Percentiles rank a stretch among this genome's conserved stretches.
phyloP scores from a whole-genome alignment of 2,329 filamentous ascomycete genomes.

The Aureobasidium musti region DNA sequence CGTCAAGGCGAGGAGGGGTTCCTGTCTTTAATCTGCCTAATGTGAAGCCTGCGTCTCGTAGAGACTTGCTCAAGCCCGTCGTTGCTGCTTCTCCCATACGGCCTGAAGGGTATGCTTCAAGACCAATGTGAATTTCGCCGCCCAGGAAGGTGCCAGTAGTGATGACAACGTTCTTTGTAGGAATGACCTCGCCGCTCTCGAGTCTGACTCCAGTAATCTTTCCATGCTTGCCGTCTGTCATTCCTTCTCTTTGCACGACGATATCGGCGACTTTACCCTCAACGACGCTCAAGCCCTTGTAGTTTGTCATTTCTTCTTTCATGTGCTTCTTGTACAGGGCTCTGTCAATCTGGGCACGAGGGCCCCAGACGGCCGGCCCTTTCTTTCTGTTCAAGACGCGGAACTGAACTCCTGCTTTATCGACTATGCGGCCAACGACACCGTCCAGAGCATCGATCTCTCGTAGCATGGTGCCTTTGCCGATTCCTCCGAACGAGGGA shows the following conservation, averaged over 20 bases:
- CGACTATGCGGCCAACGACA: conserved; percentile 81
- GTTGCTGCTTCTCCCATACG: conserved; percentile 94
- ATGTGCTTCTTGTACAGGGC: conserved; percentile 86
- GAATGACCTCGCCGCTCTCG: conserved; percentile 82
- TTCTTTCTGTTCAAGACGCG: conserved; percentile 84
- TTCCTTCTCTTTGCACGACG: conserved; percentile 63
- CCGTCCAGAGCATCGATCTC: conserved; percentile 96
- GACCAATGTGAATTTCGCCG: conserved; percentile 90
- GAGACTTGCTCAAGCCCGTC: conserved; percentile 85
- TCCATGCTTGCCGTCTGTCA: conserved; percentile 57
- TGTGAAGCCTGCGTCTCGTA: conserved; percentile 83
- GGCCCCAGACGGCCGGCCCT: conserved; percentile 95
- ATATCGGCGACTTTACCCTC: conserved; percentile 92
- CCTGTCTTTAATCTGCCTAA: conserved; percentile 93
- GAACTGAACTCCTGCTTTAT: conserved; percentile 95
- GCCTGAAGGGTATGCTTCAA: conserved; percentile 81
- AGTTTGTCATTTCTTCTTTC: conserved; percentile 77
- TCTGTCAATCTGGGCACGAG: conserved; percentile 92
- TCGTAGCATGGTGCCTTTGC: conserved; percentile 92
- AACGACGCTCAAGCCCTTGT: conserved; percentile 76
- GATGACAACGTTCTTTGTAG: conserved; percentile 81
- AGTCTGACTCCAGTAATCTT: conserved; percentile 82
- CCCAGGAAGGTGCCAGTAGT: conserved; percentile 95
- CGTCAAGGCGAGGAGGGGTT: conserved; percentile 84
- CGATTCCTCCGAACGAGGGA: conserved; percentile 96